Conservation (phyloP, 306 rosid genomes). For the Vigna trinervia region DNA sequence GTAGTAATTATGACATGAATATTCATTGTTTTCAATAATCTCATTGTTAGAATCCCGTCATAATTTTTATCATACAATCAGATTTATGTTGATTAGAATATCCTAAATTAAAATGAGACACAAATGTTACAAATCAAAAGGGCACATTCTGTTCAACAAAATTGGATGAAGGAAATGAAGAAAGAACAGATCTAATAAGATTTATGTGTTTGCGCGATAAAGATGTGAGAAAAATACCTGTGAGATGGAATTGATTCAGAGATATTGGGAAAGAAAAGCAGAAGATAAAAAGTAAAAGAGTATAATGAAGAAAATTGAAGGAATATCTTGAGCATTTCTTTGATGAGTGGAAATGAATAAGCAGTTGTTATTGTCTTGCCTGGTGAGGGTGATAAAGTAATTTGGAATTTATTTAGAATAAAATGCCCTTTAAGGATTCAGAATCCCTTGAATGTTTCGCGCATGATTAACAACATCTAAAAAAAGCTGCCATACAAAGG, state of each 20-base stretch:
- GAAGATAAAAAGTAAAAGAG: not conserved
- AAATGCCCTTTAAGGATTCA: slow-evolving; percentile 46
- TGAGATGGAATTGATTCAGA: slow-evolving; percentile 39
- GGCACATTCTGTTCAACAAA: not conserved
- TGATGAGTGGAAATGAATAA: slow-evolving; percentile 23
- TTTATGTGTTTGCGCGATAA: not conserved
- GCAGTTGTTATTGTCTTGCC: not conserved
- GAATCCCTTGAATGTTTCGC: slow-evolving; percentile 15
- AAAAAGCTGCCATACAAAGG: not conserved
- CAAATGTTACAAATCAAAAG: not conserved
- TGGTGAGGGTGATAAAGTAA: slow-evolving; percentile 38
- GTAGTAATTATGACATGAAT: too few species aligned
- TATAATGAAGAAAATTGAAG: not conserved
- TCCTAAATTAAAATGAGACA: not conserved
- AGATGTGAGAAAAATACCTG: slow-evolving; percentile 42
- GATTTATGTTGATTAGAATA: not conserved
- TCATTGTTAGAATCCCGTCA: not conserved
- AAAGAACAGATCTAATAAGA: slow-evolving; percentile 36
- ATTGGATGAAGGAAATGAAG: slow-evolving; percentile 21
- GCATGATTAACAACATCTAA: not conserved
- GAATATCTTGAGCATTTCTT: not conserved
- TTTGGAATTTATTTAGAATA: slow-evolving; percentile 47
- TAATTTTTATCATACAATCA: not conserved
- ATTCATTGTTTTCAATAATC: too few species aligned
- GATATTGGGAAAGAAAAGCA: not conserved